Base-by-base conservation (phyloP, 768 basidiomycete genomes). In the Termitomyces sp. region DNA sequence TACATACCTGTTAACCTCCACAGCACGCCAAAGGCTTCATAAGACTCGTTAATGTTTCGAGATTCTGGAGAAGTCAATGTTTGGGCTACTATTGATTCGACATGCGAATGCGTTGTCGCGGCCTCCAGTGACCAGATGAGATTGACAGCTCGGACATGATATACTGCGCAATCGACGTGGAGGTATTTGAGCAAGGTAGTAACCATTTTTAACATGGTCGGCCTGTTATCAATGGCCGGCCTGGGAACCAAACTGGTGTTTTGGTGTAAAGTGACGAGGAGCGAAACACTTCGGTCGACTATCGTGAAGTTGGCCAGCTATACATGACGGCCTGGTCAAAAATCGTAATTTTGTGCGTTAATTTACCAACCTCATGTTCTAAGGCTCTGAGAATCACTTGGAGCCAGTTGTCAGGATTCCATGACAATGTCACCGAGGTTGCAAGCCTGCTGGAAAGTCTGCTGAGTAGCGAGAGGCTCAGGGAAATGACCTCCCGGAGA, bases 1-100 rank as follows among this genome's bases (percentile, higher is more conserved):
- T 53, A 16, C 45, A 67, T 80, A 91, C 96, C 94, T 53, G 89
- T 90, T 60, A 95, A 75, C 60, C 94, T 83, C 96, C 96, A 99
- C 7, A 99, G 76, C 4, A 92, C 85, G 3, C 96, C 95, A 71
- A 99, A 98, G 0, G 91, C 91, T 65, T 96, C 91, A 68, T 88
- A 92, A 1, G 87, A 84, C 20, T 84, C 82, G 18, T 82, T 74
- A 3, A 81, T 75, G 45, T 79, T 78, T 2, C 69, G 69, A 7
- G 77, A 73, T 36, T 86, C 80, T 0, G 80, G 69, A 7, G 87
- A 83, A 11, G 81, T 81, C 77, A 98, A 82, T 16, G 81, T 83
- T 60, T 88, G 83, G 0, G 94, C 84, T 35, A 98, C 74, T 48
- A 93, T 88, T 5, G 91, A 86, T 68, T 96, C 92, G 9, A 96